Conservation (phyloP, 108 stramenopile genomes). For the Skeletonema grethae region DNA sequence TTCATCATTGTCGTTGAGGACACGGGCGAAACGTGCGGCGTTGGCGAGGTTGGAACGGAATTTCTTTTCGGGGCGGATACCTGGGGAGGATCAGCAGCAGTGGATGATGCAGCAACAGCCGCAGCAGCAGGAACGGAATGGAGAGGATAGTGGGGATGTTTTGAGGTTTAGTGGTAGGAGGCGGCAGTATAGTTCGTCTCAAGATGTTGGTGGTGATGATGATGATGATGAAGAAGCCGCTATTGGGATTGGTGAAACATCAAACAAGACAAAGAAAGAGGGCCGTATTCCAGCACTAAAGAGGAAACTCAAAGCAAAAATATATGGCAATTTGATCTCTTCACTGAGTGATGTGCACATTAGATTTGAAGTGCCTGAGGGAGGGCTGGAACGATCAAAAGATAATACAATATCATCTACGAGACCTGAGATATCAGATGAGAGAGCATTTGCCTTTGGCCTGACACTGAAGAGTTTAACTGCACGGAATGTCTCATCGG, state of each 20-base stretch:
- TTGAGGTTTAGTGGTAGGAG: conserved; percentile 30
- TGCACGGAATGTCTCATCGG: conserved; percentile 51
- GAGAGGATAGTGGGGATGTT: conserved; percentile 6
- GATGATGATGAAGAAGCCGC: neutral
- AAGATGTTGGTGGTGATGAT: conserved; percentile 12
- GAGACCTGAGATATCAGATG: conserved; percentile 33
- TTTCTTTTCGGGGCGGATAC: conserved; percentile 69
- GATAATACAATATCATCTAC: neutral
- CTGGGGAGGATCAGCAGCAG: conserved; percentile 64
- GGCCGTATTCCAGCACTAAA: conserved; percentile 41
- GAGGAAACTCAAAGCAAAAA: conserved; percentile 67
- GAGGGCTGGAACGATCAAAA: conserved; percentile 51
- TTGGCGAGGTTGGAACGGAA: conserved; percentile 79
- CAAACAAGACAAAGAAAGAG: conserved; percentile 21
- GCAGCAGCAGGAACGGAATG: conserved; percentile 12
- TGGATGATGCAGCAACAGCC: conserved; percentile 4
- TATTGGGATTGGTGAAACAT: conserved; percentile 18
- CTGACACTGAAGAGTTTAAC: conserved; percentile 55
- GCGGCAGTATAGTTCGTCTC: conserved; percentile 16
- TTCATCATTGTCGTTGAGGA: conserved; percentile 66
- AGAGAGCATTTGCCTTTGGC: conserved; percentile 79
- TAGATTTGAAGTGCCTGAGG: conserved; percentile 76
- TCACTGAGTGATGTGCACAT: conserved; percentile 71
- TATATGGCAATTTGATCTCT: conserved; percentile 73
- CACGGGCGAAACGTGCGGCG: conserved; percentile 71